A percentile compares a stretch with the other conserved stretches of the same genome.
phyloP scores from a whole-genome alignment of 306 rosid species.

The Corylus heterophylla region DNA sequence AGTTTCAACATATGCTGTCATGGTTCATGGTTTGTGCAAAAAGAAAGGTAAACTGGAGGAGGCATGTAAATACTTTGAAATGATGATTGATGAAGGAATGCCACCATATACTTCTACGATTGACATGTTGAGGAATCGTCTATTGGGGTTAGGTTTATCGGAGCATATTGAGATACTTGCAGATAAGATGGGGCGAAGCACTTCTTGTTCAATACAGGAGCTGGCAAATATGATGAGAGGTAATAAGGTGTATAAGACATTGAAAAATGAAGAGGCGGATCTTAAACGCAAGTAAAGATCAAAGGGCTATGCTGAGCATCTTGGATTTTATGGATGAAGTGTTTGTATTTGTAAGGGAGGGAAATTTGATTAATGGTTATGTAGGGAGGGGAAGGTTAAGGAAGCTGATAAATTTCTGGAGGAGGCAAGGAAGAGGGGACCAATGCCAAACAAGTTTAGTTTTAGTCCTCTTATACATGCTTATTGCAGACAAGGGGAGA shows the following conservation, averaged over 20 bases:
- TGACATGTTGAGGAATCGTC: conserved; percentile 63
- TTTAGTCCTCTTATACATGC: conserved; percentile 65
- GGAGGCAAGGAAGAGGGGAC: conserved; percentile 42
- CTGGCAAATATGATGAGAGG: conserved; percentile 55
- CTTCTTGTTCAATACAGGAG: conserved; percentile 66
- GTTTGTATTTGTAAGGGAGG: background rate
- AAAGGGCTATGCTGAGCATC: background rate
- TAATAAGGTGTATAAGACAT: conserved; percentile 24
- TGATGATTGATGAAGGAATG: conserved; percentile 88
- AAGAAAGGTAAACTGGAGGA: conserved; percentile 82
- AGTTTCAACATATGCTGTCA: conserved; percentile 76
- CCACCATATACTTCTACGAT: conserved; percentile 75
- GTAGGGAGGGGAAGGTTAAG: conserved; percentile 53
- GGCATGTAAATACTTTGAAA: conserved; percentile 80
- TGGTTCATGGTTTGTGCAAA: conserved; percentile 77
- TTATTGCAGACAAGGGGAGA: conserved; percentile 62
- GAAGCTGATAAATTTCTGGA: conserved; percentile 64
- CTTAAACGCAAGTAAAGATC: conserved; percentile 55
- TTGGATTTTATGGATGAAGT: background rate
- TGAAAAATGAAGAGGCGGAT: conserved; percentile 41
- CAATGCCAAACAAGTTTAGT: conserved; percentile 52
- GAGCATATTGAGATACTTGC: conserved; percentile 64
- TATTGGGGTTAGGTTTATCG: conserved; percentile 55
- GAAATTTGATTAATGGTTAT: conserved; percentile 44
- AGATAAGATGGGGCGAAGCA: conserved; percentile 70